These are phyloP conservation scores for Fibroporia radiculosa DNA, from an alignment of 768 basidiomycete genomes.

Conservation along the genomic window DNA sequence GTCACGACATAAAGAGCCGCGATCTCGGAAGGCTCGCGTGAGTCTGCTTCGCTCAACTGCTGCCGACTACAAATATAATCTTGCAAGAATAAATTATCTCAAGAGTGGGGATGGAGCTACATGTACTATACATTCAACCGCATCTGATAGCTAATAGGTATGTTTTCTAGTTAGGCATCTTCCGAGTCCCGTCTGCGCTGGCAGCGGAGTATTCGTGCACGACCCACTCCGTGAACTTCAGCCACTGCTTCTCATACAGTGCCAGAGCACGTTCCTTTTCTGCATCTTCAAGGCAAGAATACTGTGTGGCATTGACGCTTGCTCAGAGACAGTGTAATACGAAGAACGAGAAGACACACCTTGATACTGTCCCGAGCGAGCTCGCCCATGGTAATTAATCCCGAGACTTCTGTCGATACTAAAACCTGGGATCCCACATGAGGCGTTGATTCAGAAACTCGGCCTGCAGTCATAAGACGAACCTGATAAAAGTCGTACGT, in stretches of 20 bases:
- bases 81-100: too few species aligned
- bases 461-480: conserved; percentile 2
- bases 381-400: conserved; percentile 52
- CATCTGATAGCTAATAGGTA: too few species aligned
- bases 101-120: too few species aligned
- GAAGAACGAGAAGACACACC: conserved; percentile 26
- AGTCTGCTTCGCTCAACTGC: too few species aligned
- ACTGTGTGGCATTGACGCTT: background rate
- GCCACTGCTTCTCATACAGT: conserved; percentile 43
- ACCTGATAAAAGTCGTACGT: conserved; percentile 78
- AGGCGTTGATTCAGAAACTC: conserved; percentile 10
- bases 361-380: conserved; percentile 60
- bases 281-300: conserved; percentile 18
- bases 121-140: too few species aligned
- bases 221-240: conserved; percentile 33
- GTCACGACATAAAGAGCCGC: too few species aligned
- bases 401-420: conserved; percentile 26
- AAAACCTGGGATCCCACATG: conserved; percentile 8
- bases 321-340: background rate
- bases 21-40: too few species aligned
- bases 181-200: too few species aligned
- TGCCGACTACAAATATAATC: too few species aligned
- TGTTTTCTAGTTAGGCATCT: too few species aligned
- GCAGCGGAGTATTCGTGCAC: background rate
- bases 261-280: conserved; percentile 39